A percentile compares a stretch with the other conserved stretches of the same genome.
phyloP scores from a whole-genome alignment of 331 rosid species.

The Quercus lobata region DNA sequence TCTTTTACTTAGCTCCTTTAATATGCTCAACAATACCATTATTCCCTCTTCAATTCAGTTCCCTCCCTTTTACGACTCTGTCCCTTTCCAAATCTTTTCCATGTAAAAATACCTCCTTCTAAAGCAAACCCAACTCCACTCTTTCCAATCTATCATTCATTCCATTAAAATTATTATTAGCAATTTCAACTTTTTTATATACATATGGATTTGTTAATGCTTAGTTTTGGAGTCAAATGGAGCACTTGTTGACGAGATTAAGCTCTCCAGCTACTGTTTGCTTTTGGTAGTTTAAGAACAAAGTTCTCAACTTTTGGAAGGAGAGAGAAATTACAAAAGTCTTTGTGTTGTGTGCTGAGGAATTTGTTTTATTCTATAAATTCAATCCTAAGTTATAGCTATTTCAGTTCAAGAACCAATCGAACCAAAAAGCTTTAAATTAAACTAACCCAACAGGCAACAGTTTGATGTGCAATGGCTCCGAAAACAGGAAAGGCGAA shows the following conservation, averaged over 20 bases:
- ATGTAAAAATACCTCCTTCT: neutral
- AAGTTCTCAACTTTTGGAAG: conserved; percentile 16
- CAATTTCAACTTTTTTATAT: neutral
- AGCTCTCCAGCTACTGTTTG: neutral
- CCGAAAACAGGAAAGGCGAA: conserved; percentile 80
- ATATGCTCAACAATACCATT: neutral
- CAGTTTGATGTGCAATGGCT: conserved; percentile 57
- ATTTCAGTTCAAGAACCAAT: conserved; percentile 25
- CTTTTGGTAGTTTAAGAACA: neutral
- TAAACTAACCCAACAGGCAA: neutral
- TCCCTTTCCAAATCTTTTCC: conserved; percentile 16
- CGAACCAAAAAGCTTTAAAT: neutral
- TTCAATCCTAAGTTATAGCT: conserved; percentile 23
- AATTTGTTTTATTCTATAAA: conserved; percentile 18
- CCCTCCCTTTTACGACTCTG: conserved; percentile 7
- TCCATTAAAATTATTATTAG: neutral
- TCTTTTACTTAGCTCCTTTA: conserved; percentile 5
- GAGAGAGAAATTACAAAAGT: neutral
- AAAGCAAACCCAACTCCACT: neutral
- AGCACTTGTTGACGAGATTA: neutral
- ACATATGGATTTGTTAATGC: no score
- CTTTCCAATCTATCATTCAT: neutral
- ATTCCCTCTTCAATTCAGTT: conserved; percentile 9
- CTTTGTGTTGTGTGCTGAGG: neutral
- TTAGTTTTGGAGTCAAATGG: no score